Evolutionary conservation across 75 land plant genomes (phyloP), one percentile per base, ranked within the genome.

Genomic region (Pseudotsuga menziesii): DNA sequence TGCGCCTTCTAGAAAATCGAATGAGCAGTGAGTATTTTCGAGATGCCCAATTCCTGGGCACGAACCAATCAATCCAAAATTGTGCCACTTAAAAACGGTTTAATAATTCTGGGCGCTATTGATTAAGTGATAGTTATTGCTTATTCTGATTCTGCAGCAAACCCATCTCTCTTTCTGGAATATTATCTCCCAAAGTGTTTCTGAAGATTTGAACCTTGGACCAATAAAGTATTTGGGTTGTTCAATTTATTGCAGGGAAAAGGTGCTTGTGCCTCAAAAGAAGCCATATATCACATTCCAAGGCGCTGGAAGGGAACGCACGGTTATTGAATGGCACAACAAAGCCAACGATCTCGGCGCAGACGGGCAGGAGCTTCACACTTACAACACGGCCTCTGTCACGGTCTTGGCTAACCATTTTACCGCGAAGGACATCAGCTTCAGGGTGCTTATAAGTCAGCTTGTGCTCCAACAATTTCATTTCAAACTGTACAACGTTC

Each of bases 281-380:
- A 83, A 83, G 39, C 86, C 86, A 4, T 79, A 44, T 27, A 83
- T 85, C 6, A 85, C 82, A 3, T 29, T 85, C 4, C 61, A 83
- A 72, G 87, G 87, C 15, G 76, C 60, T 22, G 81, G 78, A 11
- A 76, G 56, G 61, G 19, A 54, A 20, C 71, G n/a, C 36, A 79
- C 87, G 2, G 26, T 75, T 13, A 72, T 85, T 19, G n/a, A 83
- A 61, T 83, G 81, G 75, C 75, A 83, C 59, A 29, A 48, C 57
- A 81, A 78, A 72, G 88, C 87, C 23, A 44, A 58, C n/a, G 83
- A 82, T 39, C 23, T 60, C 9, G 83, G 83, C 4, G 57, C 83
- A 13, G 58, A 80, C 44, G 83, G 83, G 12, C 35, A 32, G 66
- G 61, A 66, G 58, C 83, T 82, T 56, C 73, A 75, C 52, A 75